Conservation (phyloP, 2,329 filamentous ascomycete genomes). For the Neopestalotiopsis sp. region DNA sequence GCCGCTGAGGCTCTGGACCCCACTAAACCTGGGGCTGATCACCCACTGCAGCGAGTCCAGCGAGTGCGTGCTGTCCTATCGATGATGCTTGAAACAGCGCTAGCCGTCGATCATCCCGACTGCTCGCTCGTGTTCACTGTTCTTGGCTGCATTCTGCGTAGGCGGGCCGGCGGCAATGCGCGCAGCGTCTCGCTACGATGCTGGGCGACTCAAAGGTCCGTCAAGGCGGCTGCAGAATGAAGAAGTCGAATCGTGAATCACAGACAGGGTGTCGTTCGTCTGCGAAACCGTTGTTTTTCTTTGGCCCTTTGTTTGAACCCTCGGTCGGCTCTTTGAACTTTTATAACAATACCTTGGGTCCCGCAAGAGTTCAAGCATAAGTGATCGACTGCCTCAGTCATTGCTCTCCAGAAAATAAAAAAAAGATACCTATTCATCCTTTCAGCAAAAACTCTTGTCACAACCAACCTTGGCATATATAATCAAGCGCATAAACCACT, state of each 20-base stretch:
- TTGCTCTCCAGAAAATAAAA: no score
- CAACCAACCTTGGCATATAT: slow-evolving; percentile 1
- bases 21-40: background rate
- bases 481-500: background rate
- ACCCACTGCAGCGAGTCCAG: background rate
- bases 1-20: background rate
- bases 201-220: background rate
- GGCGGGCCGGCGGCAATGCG: background rate
- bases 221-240: background rate
- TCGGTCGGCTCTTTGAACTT: background rate
- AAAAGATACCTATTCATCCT: background rate
- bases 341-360: background rate
- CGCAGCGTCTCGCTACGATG: background rate
- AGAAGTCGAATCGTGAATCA: background rate
- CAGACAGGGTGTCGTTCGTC: background rate
- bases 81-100: slow-evolving; percentile 9
- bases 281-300: background rate
- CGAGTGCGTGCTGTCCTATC: slow-evolving; percentile 3
- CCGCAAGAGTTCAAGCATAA: background rate
- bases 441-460: background rate
- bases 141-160: background rate
- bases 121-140: background rate
- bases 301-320: background rate
- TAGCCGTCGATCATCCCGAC: background rate
- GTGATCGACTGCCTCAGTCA: background rate